Evolutionary conservation across 495 filamentous ascomycete genomes (phyloP).

Genomic region (Hyaloscypha finlandica): DNA sequence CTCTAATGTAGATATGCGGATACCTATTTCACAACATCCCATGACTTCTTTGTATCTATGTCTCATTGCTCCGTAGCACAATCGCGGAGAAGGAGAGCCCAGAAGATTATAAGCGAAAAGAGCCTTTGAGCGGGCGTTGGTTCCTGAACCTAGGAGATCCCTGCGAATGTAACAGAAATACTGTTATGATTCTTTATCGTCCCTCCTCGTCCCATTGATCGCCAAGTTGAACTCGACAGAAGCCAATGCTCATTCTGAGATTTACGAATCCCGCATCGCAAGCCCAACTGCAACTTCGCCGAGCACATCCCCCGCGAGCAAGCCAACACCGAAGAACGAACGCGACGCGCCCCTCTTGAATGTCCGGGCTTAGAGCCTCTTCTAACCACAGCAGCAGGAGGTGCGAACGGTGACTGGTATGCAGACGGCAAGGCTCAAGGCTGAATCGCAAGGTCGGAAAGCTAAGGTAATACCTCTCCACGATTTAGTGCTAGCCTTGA

Average conservation of each 20-base stretch:
- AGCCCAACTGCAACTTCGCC: conserved; percentile 5
- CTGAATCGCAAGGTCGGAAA: conserved; percentile 89
- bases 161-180: conserved; percentile 20
- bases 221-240: conserved; percentile 7
- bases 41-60: background rate
- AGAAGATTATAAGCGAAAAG: conserved; percentile 9
- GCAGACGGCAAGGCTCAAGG: conserved; percentile 70
- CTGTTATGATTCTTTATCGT: conserved; percentile 18
- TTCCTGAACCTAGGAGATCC: conserved; percentile 7
- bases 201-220: conserved; percentile 9
- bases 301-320: background rate
- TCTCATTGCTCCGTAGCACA: background rate
- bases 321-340: conserved; percentile 1
- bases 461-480: conserved; percentile 67
- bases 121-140: background rate
- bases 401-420: conserved; percentile 42
- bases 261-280: background rate
- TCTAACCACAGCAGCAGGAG: conserved; percentile 28
- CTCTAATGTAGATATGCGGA: background rate
- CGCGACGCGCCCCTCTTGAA: conserved; percentile 31
- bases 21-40: background rate
- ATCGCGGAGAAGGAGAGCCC: background rate
- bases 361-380: conserved; percentile 27
- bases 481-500: conserved; percentile 5
- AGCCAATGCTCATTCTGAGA: conserved; percentile 15